A percentile compares a stretch with the other conserved stretches of the same genome.
Evolutionary conservation across 164 flowering plant species (phyloP).

Genomic region (Magnolia changhungtana): DNA sequence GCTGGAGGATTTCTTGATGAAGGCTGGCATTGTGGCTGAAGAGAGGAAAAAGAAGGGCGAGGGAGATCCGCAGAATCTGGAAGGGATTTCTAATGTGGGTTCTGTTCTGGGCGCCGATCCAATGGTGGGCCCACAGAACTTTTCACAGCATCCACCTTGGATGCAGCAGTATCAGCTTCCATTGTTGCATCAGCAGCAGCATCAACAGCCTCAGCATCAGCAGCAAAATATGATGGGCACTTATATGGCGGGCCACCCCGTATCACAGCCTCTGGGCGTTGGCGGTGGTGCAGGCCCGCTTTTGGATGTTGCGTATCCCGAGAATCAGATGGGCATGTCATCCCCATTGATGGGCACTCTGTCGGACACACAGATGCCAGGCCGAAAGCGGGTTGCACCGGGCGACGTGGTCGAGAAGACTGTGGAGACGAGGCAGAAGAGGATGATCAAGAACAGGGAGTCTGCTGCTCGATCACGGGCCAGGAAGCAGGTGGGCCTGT

Average conservation of each 20-base stretch:
- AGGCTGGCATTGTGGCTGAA: constrained; percentile 71
- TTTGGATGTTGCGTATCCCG: constrained; percentile 39
- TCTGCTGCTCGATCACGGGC: constrained; percentile 99
- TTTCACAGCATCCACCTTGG: constrained; percentile 52
- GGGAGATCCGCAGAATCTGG: constrained; percentile 5
- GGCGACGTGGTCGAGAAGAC: constrained; percentile 65
- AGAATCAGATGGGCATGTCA: constrained; percentile 45
- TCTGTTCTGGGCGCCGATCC: constrained; percentile 40
- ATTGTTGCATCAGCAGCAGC: constrained; percentile 33
- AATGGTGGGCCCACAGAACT: constrained; percentile 35
- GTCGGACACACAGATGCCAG: constrained; percentile 61
- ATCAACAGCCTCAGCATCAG: constrained; percentile 15
- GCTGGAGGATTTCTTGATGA: constrained; percentile 84
- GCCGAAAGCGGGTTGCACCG: constrained; percentile 52
- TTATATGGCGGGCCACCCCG: constrained; percentile 40
- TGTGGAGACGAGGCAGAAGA: constrained; percentile 83
- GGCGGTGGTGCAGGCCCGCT: constrained; percentile 20
- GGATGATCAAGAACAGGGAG: constrained; percentile 93
- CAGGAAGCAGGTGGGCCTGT: constrained; percentile 66
- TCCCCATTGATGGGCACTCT: constrained; percentile 64
- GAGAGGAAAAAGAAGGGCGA: constrained; percentile 23
- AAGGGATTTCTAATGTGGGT: constrained; percentile 17
- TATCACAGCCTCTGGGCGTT: constrained; percentile 35
- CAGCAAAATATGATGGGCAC: constrained; percentile 50
- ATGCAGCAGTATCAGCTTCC: constrained; percentile 50